Percentiles rank a stretch among this genome's conserved stretches.
phyloP scores from a whole-genome alignment of 2,329 filamentous ascomycete species.

The Talaromyces sp. region DNA sequence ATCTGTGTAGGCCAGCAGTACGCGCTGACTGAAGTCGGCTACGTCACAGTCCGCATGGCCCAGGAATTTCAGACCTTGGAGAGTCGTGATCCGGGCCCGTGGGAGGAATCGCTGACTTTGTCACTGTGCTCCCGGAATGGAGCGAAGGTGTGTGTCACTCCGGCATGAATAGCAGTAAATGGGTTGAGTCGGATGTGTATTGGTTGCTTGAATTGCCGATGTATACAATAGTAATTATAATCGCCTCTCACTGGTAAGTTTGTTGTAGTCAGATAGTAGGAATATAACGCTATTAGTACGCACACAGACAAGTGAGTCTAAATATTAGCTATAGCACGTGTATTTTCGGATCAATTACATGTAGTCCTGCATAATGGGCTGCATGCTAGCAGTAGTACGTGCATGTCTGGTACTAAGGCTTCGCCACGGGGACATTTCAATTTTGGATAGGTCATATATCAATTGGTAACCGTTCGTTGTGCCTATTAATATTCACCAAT shows the following conservation, averaged over 20 bases:
- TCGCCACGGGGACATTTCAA: no score
- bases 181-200: not conserved
- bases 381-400: not conserved
- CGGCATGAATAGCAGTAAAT: not conserved
- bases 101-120: conserved; percentile 1
- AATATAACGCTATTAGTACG: not conserved
- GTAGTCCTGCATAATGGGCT: not conserved
- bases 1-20: not conserved
- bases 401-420: not conserved
- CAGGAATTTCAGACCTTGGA: conserved; percentile 56
- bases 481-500: not conserved
- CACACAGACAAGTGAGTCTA: not conserved
- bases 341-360: not conserved
- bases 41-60: conserved; percentile 1
- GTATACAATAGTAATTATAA: not conserved
- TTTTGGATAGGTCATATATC: no score
- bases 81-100: conserved; percentile 9
- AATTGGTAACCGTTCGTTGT: no score
- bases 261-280: not conserved
- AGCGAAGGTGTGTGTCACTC: not conserved
- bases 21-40: conserved; percentile 6
- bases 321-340: not conserved
- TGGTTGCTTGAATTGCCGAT: no score
- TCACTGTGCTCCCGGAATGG: not conserved
- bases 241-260: not conserved